Conservation (phyloP, 2,329 filamentous ascomycete species). For the Cryphonectria carpinicola region DNA sequence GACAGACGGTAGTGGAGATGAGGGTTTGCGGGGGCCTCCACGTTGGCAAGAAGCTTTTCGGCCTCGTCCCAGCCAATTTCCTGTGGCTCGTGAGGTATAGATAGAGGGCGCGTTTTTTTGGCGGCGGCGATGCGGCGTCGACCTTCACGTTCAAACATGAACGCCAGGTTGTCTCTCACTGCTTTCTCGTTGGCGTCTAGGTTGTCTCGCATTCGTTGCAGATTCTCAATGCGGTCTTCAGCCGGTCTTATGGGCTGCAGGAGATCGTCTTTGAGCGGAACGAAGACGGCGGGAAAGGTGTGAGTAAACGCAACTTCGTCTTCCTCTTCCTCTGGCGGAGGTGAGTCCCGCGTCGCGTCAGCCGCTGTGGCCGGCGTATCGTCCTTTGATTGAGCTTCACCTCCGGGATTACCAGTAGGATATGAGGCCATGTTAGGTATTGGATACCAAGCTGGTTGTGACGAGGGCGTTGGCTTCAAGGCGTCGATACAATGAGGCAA, state of each 20-base stretch:
- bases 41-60: constrained; percentile 36
- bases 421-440: constrained; percentile 13
- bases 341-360: not conserved
- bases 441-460: not conserved
- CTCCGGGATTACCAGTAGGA: not conserved
- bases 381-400: not conserved
- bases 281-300: constrained; percentile 39
- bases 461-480: not conserved
- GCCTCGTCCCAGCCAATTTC: constrained; percentile 33
- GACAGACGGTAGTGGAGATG: constrained; percentile 34
- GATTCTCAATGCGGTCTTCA: constrained; percentile 35
- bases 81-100: constrained; percentile 17
- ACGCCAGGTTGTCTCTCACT: constrained; percentile 39
- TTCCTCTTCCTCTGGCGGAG: constrained; percentile 17
- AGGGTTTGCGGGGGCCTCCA: constrained; percentile 33
- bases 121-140: constrained; percentile 36
- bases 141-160: constrained; percentile 41
- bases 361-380: not conserved
- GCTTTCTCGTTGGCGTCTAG: constrained; percentile 38
- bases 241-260: constrained; percentile 35
- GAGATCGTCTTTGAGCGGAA: constrained; percentile 39
- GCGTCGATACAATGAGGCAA: not conserved
- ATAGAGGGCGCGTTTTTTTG: constrained; percentile 18
- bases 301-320: constrained; percentile 36
- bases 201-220: constrained; percentile 37